A percentile compares a stretch with the other conserved stretches of the same genome.
Evolutionary conservation across 257 asterid species (phyloP).

Genomic region (Scutellaria baicalensis): DNA sequence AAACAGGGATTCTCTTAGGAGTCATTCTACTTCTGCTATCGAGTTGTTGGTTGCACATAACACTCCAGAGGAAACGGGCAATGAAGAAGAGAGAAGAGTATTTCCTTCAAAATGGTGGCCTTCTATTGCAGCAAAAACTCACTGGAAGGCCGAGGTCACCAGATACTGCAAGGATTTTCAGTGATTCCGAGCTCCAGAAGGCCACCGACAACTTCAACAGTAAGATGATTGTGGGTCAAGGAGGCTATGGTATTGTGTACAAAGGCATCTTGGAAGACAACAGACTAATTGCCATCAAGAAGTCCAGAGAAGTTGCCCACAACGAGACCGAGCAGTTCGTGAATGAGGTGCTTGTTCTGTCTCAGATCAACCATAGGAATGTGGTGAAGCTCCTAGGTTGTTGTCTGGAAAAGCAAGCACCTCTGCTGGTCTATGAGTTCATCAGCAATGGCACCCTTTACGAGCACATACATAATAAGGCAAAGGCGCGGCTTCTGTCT

Average conservation of each 20-base stretch:
- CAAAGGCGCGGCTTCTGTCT: background rate
- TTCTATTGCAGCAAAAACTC: constrained; percentile 21
- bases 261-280: background rate
- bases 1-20: constrained; percentile 20
- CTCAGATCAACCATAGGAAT: constrained; percentile 23
- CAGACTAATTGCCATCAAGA: constrained; percentile 16
- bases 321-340: constrained; percentile 30
- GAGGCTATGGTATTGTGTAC: constrained; percentile 17
- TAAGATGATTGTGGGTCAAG: background rate
- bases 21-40: constrained; percentile 8
- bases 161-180: background rate
- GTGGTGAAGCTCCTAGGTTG: constrained; percentile 38
- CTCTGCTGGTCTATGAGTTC: constrained; percentile 24
- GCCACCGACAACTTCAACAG: constrained; percentile 13
- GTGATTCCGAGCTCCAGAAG: background rate
- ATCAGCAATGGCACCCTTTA: constrained; percentile 8
- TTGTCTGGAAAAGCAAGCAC: constrained; percentile 29
- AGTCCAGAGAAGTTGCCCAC: constrained; percentile 4
- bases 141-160: background rate
- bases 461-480: constrained; percentile 1
- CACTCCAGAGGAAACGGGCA: constrained; percentile 11
- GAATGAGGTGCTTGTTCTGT: constrained; percentile 27
- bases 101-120: constrained; percentile 20
- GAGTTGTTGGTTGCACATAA: constrained; percentile 10
- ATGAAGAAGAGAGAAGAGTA: background rate